A percentile compares a stretch with the other conserved stretches of the same genome.
phyloP scores from a whole-genome alignment of 164 flowering plant genomes.

The Hamamelis virginiana region DNA sequence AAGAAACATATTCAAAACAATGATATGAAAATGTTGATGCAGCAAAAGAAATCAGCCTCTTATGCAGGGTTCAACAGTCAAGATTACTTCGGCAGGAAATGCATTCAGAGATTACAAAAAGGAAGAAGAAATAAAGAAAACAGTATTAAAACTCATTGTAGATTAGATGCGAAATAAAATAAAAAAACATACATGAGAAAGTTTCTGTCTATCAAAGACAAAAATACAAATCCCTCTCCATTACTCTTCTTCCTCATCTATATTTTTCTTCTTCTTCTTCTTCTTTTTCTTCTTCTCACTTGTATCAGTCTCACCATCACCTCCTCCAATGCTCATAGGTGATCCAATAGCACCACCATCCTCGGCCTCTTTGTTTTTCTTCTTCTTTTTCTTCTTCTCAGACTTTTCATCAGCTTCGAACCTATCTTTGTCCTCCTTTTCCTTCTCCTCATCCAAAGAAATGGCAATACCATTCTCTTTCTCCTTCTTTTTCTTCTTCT shows the following conservation, averaged over 20 bases:
- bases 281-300: slow-evolving; percentile 54
- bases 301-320: slow-evolving; percentile 18
- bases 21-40: too few species aligned
- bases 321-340: slow-evolving; percentile 8
- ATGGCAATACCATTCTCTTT: slow-evolving; percentile 17
- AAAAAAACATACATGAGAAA: too few species aligned
- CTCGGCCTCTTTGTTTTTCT: slow-evolving; percentile 34
- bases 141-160: too few species aligned
- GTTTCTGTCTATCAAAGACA: too few species aligned
- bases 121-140: too few species aligned
- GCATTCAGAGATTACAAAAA: too few species aligned
- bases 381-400: slow-evolving; percentile 39
- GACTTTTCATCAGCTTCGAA: slow-evolving; percentile 19
- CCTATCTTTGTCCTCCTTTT: slow-evolving; percentile 16
- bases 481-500: slow-evolving; percentile 35
- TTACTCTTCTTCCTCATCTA: slow-evolving; percentile 32
- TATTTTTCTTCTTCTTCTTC: slow-evolving; percentile 38
- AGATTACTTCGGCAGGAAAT: too few species aligned
- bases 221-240: too few species aligned
- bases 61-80: too few species aligned
- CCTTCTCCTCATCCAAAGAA: slow-evolving; percentile 16
- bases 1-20: too few species aligned
- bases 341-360: slow-evolving; percentile 16
- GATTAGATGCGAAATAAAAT: too few species aligned
- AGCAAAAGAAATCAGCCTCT: too few species aligned